Evolutionary conservation across 768 basidiomycete species (phyloP).

Genomic region (Scleroderma citrinum): DNA sequence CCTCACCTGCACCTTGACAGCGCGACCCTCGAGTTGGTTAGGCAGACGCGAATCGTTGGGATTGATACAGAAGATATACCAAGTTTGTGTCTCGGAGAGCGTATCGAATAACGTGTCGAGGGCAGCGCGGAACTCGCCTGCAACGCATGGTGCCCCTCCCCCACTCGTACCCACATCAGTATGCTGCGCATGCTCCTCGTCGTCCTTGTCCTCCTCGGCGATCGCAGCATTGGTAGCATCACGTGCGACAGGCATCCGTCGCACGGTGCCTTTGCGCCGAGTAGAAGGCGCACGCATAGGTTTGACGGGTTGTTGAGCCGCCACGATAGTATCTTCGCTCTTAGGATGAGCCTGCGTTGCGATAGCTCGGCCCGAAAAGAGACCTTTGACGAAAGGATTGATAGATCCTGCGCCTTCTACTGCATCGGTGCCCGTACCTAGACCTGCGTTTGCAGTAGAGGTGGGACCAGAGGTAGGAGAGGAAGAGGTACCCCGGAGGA

Average conservation of each 20-base stretch:
- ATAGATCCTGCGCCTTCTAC: conserved; percentile 71
- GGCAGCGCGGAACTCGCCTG: conserved; percentile 83
- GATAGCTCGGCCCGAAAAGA: conserved; percentile 86
- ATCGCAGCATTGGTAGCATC: conserved; percentile 7
- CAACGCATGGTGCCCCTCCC: conserved; percentile 58
- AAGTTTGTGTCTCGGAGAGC: conserved; percentile 81
- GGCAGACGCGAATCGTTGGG: conserved; percentile 95
- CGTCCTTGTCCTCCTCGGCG: conserved; percentile 47
- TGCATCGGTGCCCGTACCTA: conserved; percentile 29
- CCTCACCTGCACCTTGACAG: conserved; percentile 88
- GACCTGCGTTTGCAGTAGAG: no score
- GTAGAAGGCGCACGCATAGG: conserved; percentile 93
- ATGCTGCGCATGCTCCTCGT: conserved; percentile 28
- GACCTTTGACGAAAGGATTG: conserved; percentile 86
- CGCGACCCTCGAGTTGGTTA: conserved; percentile 87
- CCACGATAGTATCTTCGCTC: conserved; percentile 92
- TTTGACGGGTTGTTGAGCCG: conserved; percentile 89
- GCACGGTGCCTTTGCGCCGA: conserved; percentile 69
- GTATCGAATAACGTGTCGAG: conserved; percentile 84
- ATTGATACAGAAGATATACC: conserved; percentile 90
- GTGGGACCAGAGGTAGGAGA: no score
- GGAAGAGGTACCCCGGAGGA: conserved; percentile 59
- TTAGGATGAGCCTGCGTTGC: conserved; percentile 89
- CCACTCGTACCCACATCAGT: conserved; percentile 19
- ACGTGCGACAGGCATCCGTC: conserved; percentile 40